Conservation (phyloP, 495 filamentous ascomycete species). For the Aspergillus incahuasiensis region DNA sequence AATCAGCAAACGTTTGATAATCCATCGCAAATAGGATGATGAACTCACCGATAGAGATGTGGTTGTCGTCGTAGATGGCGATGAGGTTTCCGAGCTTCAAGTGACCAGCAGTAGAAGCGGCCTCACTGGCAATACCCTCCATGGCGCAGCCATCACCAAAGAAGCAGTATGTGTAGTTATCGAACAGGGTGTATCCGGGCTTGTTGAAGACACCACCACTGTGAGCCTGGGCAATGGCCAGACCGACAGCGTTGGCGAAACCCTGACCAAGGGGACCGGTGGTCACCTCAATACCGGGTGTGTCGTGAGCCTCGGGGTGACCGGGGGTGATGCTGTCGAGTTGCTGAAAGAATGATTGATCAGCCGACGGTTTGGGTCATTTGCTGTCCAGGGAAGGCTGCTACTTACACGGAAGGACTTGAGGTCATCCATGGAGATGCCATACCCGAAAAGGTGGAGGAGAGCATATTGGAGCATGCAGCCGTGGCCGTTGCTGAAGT, state of each 20-base stretch:
- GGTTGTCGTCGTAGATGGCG: constrained; percentile 96
- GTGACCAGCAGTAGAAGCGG: constrained; percentile 88
- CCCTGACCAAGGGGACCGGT: constrained; percentile 95
- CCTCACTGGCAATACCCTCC: constrained; percentile 96
- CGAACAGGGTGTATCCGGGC: constrained; percentile 83
- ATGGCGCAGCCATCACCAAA: constrained; percentile 98
- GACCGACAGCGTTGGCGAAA: constrained; percentile 91
- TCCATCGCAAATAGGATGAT: neutral
- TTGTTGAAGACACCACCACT: constrained; percentile 93
- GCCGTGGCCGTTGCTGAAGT: constrained; percentile 84
- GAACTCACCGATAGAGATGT: constrained; percentile 78
- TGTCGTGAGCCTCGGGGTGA: constrained; percentile 95
- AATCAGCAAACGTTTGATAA: neutral
- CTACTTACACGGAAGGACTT: constrained; percentile 88
- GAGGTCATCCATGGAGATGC: constrained; percentile 77
- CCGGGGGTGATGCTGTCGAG: constrained; percentile 93
- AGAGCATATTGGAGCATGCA: constrained; percentile 99
- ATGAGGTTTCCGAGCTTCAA: constrained; percentile 97
- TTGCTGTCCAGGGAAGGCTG: neutral
- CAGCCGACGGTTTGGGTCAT: neutral
- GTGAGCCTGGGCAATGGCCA: constrained; percentile 93
- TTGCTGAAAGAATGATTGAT: constrained; percentile 40
- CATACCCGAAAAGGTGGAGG: constrained; percentile 94
- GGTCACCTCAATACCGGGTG: constrained; percentile 94
- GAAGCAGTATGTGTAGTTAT: constrained; percentile 96